A percentile compares a stretch with the other conserved stretches of the same genome.
phyloP scores from a whole-genome alignment of 495 filamentous ascomycete genomes.

The Chaetomium tenue region DNA sequence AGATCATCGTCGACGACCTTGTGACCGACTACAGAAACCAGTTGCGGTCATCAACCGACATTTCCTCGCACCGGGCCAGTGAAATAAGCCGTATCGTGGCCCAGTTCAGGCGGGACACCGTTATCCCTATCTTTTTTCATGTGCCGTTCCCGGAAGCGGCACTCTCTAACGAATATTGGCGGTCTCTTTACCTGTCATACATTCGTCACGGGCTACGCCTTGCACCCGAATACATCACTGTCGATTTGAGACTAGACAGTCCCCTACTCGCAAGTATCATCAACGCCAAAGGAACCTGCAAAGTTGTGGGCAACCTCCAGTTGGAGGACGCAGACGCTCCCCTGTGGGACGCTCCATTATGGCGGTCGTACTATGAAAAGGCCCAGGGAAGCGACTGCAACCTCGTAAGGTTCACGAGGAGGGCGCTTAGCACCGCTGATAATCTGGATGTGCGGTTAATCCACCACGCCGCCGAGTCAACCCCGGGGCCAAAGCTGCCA shows the following conservation, averaged over 20 bases:
- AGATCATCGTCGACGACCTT: conserved; percentile 59
- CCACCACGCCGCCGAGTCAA: conserved; percentile 42
- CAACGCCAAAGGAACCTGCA: conserved; percentile 56
- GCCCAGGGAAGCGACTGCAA: conserved; percentile 61
- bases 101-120: conserved; percentile 56
- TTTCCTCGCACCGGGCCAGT: conserved; percentile 43
- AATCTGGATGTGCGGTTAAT: conserved; percentile 59
- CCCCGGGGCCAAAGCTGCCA: conserved; percentile 47
- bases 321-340: conserved; percentile 41
- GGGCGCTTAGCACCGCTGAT: conserved; percentile 53
- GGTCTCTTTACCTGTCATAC: conserved; percentile 54
- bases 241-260: conserved; percentile 58
- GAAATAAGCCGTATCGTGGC: conserved; percentile 55
- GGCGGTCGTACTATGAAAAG: conserved; percentile 53
- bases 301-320: conserved; percentile 61
- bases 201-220: conserved; percentile 62
- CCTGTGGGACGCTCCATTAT: conserved; percentile 57
- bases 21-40: conserved; percentile 39
- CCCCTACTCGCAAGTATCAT: conserved; percentile 49
- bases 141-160: conserved; percentile 48
- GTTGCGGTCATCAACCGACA: conserved; percentile 47
- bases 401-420: conserved; percentile 59
- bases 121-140: conserved; percentile 64
- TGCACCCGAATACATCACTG: conserved; percentile 63
- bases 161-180: conserved; percentile 28